These are phyloP conservation scores for Neurospora sp. DNA, from an alignment of 495 filamentous ascomycete genomes.

Conservation along the genomic window DNA sequence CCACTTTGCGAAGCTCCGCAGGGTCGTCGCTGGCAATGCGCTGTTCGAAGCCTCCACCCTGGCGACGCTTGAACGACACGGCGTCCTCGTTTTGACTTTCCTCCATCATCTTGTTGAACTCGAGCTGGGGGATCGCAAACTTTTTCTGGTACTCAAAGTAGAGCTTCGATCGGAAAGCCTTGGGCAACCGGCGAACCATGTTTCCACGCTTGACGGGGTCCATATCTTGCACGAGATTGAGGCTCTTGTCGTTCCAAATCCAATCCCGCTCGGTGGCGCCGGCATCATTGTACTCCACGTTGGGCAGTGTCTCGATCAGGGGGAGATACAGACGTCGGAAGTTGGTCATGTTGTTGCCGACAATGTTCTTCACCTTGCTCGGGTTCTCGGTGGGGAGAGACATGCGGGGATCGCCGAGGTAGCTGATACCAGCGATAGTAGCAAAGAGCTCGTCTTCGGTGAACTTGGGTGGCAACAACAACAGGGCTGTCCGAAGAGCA, in stretches of 20 bases:
- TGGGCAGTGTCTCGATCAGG: conserved; percentile 80
- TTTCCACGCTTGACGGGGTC: conserved; percentile 81
- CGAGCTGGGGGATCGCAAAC: conserved; percentile 68
- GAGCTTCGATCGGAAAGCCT: conserved; percentile 73
- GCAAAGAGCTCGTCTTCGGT: conserved; percentile 81
- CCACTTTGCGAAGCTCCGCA: conserved; percentile 53
- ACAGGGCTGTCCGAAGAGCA: conserved; percentile 76
- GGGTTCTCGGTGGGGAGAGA: conserved; percentile 75
- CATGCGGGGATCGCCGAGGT: conserved; percentile 94
- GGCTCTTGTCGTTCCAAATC: conserved; percentile 47
- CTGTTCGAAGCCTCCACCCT: conserved; percentile 78
- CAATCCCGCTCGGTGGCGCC: conserved; percentile 51
- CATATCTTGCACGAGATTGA: conserved; percentile 74
- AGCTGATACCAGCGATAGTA: conserved; percentile 84
- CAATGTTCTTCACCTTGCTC: conserved; percentile 89
- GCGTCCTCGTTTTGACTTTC: conserved; percentile 59
- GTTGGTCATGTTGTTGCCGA: conserved; percentile 78
- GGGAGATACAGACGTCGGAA: conserved; percentile 86
- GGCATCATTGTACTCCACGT: conserved; percentile 68
- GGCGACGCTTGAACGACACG: conserved; percentile 54
- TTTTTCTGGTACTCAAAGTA: conserved; percentile 93
- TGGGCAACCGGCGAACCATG: conserved; percentile 89
- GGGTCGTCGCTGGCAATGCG: conserved; percentile 62
- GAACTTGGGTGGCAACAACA: conserved; percentile 74
- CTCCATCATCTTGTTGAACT: conserved; percentile 82